Evolutionary conservation across 371 early-diverging fungal species (phyloP), one percentile per base, ranked within the genome.

Genomic region (Mucor racemosus): DNA sequence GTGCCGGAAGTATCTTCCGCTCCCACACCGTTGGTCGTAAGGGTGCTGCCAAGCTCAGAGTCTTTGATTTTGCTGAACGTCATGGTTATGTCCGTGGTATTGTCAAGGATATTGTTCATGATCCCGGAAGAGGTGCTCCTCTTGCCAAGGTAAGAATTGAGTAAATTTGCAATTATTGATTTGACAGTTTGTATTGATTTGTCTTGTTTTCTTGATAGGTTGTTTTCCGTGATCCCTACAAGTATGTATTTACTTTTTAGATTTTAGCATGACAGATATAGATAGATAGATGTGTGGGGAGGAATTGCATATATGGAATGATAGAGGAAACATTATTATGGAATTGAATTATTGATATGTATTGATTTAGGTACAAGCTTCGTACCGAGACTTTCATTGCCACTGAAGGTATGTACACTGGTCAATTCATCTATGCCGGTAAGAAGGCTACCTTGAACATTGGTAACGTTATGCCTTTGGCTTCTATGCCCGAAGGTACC

Each of bases 351-450:
- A 99, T 99, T 75, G 92, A 21, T n/a, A 35, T 31, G 99, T 99
- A 74, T 64, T 99, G 99, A 36, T 35, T 86, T 42, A 66, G 66
- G 64, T 97, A 91, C 91, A 95, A 94, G 90, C 91, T 91, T 66
- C 86, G 90, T 76, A 92, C 91, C 73, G 92, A 94, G 80, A 91
- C 94, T 69, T 94, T 99, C 91, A 92, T 99, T 74, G 99, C 99
- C 77, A 93, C 98, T 61, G 99, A 99, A 88, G 99, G 99, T 76
- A 92, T 97, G 87, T 95, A 97, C 94, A 97, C 99, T 62, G 99
- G 99, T 60, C 97, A 99, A 87, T 98, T 97, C 80, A 87, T 99
- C 75, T 95, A 95, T 89, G 94, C 95, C 86, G 99, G 99, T 78
- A 97, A 97, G 91, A 97, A 98, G 88, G 98, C 97, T 75, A 79